A percentile compares a stretch with the other conserved stretches of the same genome.
These are phyloP conservation scores for Dipodascus albidus DNA, from an alignment of 805 yeast species.

Conservation along the genomic window DNA sequence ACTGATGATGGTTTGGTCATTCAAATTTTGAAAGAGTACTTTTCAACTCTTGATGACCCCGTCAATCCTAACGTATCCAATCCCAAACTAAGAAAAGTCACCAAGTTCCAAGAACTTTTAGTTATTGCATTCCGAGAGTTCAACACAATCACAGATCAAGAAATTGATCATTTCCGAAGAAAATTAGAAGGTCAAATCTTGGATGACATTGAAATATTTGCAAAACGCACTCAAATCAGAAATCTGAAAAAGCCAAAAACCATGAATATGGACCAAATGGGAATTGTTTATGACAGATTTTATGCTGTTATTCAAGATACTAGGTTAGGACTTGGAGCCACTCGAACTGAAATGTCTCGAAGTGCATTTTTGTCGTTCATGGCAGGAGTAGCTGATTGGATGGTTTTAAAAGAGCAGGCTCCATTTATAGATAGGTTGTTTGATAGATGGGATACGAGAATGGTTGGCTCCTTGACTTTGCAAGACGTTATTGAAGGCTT, in stretches of 20 bases:
- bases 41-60: conserved; percentile 61
- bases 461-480: conserved; percentile 43
- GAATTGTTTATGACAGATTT: conserved; percentile 74
- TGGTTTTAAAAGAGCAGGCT: conserved; percentile 25
- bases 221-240: conserved; percentile 82
- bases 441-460: conserved; percentile 54
- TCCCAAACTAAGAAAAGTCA: conserved; percentile 50
- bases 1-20: conserved; percentile 91
- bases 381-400: conserved; percentile 74
- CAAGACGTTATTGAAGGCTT: conserved; percentile 65
- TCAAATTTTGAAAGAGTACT: conserved; percentile 72
- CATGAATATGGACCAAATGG: conserved; percentile 44
- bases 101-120: conserved; percentile 80
- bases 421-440: conserved; percentile 53
- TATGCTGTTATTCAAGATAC: conserved; percentile 65
- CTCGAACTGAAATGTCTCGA: conserved; percentile 58
- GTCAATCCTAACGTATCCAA: conserved; percentile 66
- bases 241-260: conserved; percentile 67
- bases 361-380: conserved; percentile 62
- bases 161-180: conserved; percentile 55
- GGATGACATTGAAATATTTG: conserved; percentile 79
- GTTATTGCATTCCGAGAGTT: conserved; percentile 92
- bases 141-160: conserved; percentile 62
- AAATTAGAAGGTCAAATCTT: conserved; percentile 67
- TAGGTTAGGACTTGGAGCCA: conserved; percentile 33